These are phyloP conservation scores for Sugiyamaella sp. DNA, from an alignment of 1,139 yeast genomes.

Conservation along the genomic window DNA sequence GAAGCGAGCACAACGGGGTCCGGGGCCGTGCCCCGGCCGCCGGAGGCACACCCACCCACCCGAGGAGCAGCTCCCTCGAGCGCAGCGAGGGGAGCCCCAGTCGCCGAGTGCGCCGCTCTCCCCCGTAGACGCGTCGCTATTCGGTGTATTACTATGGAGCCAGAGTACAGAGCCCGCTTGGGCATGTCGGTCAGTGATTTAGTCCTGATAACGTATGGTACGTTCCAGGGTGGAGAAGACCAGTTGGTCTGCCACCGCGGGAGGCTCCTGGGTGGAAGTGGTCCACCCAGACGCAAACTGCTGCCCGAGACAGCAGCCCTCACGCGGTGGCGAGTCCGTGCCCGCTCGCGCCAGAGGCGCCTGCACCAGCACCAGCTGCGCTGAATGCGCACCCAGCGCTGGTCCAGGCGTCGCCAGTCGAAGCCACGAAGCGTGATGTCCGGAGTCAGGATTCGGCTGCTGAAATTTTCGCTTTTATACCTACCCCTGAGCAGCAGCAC, in stretches of 20 bases:
- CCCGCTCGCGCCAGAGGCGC: neutral
- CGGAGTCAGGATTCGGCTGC: too few species aligned
- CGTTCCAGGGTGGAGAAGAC: conserved; percentile 27
- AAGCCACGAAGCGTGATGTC: too few species aligned
- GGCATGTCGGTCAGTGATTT: conserved; percentile 25
- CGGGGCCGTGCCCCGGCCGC: neutral
- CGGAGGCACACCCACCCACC: too few species aligned
- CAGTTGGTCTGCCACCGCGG: conserved; percentile 17
- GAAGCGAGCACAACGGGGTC: neutral
- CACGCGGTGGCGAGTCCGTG: neutral
- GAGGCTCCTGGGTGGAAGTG: conserved; percentile 13
- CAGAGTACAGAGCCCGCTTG: neutral
- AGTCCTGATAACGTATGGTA: conserved; percentile 24
- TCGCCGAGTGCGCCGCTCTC: too few species aligned
- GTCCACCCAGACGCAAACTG: conserved; percentile 14
- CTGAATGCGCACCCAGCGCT: neutral
- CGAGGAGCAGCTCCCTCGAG: too few species aligned
- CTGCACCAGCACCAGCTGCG: neutral
- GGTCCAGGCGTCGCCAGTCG: neutral
- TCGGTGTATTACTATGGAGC: neutral
- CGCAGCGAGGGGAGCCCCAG: too few species aligned
- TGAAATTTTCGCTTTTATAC: neutral
- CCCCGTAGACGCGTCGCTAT: neutral
- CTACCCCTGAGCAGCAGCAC: neutral
- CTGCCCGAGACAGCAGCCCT: conserved; percentile 19